Conservation (phyloP, 2,329 filamentous ascomycete genomes). For the Colletotrichum kahawae region DNA sequence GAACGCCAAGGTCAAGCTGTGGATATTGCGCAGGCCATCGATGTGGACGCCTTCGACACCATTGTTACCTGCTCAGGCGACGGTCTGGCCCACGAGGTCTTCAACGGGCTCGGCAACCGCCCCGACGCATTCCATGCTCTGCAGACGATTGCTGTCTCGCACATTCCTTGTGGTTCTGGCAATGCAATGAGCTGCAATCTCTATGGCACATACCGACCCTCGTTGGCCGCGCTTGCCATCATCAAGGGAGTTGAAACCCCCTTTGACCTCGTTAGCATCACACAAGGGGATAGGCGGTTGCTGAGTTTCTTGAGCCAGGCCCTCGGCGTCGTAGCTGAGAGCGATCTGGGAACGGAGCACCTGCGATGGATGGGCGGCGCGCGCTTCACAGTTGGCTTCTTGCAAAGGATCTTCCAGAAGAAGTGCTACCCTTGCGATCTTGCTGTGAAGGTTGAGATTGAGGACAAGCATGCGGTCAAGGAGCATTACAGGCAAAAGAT, state of each 20-base stretch:
- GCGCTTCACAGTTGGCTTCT: constrained; percentile 84
- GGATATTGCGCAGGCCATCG: constrained; percentile 75
- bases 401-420: constrained; percentile 77
- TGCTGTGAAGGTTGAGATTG: constrained; percentile 81
- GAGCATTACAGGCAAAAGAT: constrained; percentile 68
- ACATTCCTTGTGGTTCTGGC: constrained; percentile 90
- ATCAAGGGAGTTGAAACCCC: constrained; percentile 88
- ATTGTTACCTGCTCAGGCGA: constrained; percentile 92
- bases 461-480: constrained; percentile 75
- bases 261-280: constrained; percentile 86
- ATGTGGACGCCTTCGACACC: constrained; percentile 82
- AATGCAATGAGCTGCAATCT: constrained; percentile 94
- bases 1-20: constrained; percentile 76
- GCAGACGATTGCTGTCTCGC: constrained; percentile 77
- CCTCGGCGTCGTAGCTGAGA: constrained; percentile 88
- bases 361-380: constrained; percentile 90
- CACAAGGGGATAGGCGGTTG: constrained; percentile 75
- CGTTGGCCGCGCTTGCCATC: constrained; percentile 79
- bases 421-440: constrained; percentile 89
- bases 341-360: constrained; percentile 87
- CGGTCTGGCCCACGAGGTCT: constrained; percentile 89
- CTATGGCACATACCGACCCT: constrained; percentile 78
- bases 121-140: constrained; percentile 77
- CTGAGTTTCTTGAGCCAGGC: constrained; percentile 92
- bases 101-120: constrained; percentile 86